Conservation (phyloP, 257 asterid genomes). For the Voacanga thouarsii region DNA sequence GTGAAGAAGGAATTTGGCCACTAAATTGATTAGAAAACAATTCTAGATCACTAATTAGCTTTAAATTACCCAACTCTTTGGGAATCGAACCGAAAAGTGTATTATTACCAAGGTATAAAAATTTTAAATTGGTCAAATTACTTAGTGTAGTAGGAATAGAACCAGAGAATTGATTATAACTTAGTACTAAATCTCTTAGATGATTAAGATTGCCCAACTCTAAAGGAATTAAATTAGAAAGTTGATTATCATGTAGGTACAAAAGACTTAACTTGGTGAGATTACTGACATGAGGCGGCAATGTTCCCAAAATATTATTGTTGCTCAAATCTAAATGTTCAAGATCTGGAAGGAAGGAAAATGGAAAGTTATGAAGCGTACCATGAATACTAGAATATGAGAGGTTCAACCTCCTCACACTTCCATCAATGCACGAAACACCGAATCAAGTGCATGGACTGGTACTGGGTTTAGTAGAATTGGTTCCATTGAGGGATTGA, state of each 20-base stretch:
- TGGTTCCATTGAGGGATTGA: background rate
- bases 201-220: conserved; percentile 12
- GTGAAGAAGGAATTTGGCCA: background rate
- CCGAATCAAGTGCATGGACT: conserved; percentile 30
- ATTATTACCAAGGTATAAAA: background rate
- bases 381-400: background rate
- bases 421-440: conserved; percentile 14
- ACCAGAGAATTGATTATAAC: background rate
- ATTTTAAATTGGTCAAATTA: background rate
- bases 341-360: conserved; percentile 23
- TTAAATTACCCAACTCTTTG: background rate
- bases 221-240: conserved; percentile 19
- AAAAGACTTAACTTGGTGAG: background rate
- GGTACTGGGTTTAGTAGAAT: background rate
- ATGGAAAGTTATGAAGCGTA: conserved; percentile 24
- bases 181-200: background rate
- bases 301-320: conserved; percentile 15
- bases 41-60: background rate
- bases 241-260: background rate
- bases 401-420: conserved; percentile 15
- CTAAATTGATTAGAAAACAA: background rate
- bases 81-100: too few relatives aligned
- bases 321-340: conserved; percentile 16
- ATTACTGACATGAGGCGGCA: conserved; percentile 10
- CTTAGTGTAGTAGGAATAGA: too few relatives aligned